Conservation (phyloP, 352 stramenopile species). For the Globisporangium canariense region DNA sequence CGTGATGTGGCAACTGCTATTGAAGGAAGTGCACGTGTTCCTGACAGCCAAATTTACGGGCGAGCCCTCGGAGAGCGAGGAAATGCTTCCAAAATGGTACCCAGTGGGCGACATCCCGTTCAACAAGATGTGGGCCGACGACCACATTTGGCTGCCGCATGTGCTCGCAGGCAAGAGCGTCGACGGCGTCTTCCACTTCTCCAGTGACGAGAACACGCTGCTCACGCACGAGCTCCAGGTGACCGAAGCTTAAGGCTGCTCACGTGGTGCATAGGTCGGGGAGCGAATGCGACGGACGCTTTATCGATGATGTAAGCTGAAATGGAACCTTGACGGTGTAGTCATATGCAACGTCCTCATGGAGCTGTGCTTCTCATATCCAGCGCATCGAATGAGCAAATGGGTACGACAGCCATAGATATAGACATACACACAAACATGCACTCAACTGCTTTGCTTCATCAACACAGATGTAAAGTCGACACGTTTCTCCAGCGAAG, state of each 20-base stretch:
- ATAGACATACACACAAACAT: slow-evolving; percentile 9
- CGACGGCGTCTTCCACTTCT: slow-evolving; percentile 71
- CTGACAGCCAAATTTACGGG: slow-evolving; percentile 55
- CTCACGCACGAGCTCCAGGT: slow-evolving; percentile 40
- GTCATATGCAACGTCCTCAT: too few relatives aligned
- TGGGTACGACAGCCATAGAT: too few relatives aligned
- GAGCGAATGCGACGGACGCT: too few relatives aligned
- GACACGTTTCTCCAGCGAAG: slow-evolving; percentile 68
- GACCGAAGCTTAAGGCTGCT: slow-evolving; percentile 12
- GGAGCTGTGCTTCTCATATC: too few relatives aligned
- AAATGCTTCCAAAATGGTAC: slow-evolving; percentile 89
- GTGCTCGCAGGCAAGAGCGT: slow-evolving; percentile 69
- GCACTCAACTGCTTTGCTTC: slow-evolving; percentile 49
- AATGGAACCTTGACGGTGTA: too few relatives aligned
- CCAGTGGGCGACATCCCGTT: slow-evolving; percentile 59
- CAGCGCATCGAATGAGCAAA: too few relatives aligned
- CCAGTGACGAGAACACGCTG: slow-evolving; percentile 63
- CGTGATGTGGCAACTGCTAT: neutral
- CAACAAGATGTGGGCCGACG: slow-evolving; percentile 85
- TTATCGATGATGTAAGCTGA: too few relatives aligned
- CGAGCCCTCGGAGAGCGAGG: slow-evolving; percentile 78
- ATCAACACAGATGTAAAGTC: slow-evolving; percentile 90
- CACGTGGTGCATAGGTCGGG: too few relatives aligned
- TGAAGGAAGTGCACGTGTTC: slow-evolving; percentile 84
- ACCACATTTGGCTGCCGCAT: slow-evolving; percentile 76